A percentile compares a stretch with the other conserved stretches of the same genome.
These are phyloP conservation scores for Xylariaceae sp. DNA, from an alignment of 2,329 filamentous ascomycete species.

Conservation along the genomic window DNA sequence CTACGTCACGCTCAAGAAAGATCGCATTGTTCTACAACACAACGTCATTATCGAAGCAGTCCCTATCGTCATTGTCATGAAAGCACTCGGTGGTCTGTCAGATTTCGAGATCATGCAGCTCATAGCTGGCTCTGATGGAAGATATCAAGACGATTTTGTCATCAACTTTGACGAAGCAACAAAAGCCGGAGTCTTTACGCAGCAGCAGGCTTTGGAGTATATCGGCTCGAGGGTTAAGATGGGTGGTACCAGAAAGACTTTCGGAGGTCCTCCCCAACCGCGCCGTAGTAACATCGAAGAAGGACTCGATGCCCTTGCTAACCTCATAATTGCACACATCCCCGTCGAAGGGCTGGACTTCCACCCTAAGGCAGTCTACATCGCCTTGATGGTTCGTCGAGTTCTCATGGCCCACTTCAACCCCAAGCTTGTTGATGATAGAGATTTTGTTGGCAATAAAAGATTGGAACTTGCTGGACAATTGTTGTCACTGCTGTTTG, in stretches of 20 bases:
- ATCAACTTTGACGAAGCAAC: conserved; percentile 93
- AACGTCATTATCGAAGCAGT: conserved; percentile 91
- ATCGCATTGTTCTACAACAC: conserved; percentile 81
- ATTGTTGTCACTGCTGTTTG: conserved; percentile 87
- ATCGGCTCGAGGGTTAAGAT: conserved; percentile 86
- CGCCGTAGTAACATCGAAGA: conserved; percentile 83
- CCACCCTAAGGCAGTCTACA: conserved; percentile 92
- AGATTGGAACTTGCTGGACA: conserved; percentile 91
- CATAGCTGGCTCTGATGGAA: conserved; percentile 79
- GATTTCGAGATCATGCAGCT: conserved; percentile 94
- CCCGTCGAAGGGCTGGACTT: conserved; percentile 90
- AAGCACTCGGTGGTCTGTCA: conserved; percentile 88
- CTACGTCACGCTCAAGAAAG: conserved; percentile 92
- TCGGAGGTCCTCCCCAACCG: conserved; percentile 45
- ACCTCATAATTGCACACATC: conserved; percentile 92
- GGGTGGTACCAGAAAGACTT: conserved; percentile 59
- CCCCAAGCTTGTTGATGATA: conserved; percentile 83
- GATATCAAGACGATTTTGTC: conserved; percentile 91
- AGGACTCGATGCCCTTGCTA: conserved; percentile 86
- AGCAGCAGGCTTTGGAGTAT: conserved; percentile 93
- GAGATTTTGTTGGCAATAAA: conserved; percentile 98
- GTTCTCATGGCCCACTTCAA: conserved; percentile 93
- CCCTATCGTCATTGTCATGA: conserved; percentile 90
- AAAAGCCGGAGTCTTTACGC: conserved; percentile 80
- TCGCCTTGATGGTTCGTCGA: conserved; percentile 95